These are phyloP conservation scores for Mitragyna speciosa DNA, from an alignment of 257 asterid genomes.

Conservation along the genomic window DNA sequence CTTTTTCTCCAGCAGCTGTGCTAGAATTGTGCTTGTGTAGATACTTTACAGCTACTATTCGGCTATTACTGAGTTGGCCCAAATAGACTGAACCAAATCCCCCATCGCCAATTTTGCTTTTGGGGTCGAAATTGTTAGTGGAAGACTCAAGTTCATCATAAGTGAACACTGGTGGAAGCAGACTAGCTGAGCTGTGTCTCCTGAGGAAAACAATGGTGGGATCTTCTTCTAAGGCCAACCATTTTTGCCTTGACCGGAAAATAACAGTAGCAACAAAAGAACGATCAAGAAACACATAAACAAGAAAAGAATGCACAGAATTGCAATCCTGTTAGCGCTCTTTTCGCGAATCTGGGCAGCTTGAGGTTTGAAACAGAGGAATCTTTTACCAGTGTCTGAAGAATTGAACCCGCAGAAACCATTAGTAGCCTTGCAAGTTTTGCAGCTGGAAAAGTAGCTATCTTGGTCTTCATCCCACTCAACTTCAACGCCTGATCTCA, in stretches of 20 bases:
- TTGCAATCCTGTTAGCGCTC: slow-evolving; percentile 45
- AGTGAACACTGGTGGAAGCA: slow-evolving; percentile 87
- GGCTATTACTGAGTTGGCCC: slow-evolving; percentile 68
- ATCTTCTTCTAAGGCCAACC: slow-evolving; percentile 55
- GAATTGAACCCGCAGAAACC: slow-evolving; percentile 85
- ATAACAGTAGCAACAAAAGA: slow-evolving; percentile 43
- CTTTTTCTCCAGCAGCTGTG: slow-evolving; percentile 41
- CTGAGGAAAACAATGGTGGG: slow-evolving; percentile 75
- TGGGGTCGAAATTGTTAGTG: slow-evolving; percentile 68
- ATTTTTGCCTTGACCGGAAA: slow-evolving; percentile 39
- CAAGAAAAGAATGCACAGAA: slow-evolving; percentile 42
- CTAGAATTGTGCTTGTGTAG: slow-evolving; percentile 65
- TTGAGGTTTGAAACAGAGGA: slow-evolving; percentile 55
- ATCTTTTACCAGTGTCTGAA: slow-evolving; percentile 48
- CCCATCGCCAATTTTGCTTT: slow-evolving; percentile 90
- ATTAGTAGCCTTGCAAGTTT: slow-evolving; percentile 43
- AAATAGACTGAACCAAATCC: slow-evolving; percentile 93
- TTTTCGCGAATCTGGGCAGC: slow-evolving; percentile 34
- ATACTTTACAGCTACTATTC: slow-evolving; percentile 78
- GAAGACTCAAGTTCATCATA: slow-evolving; percentile 84
- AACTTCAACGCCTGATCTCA: slow-evolving; percentile 64
- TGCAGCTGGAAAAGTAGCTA: slow-evolving; percentile 60
- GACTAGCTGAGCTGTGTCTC: slow-evolving; percentile 73
- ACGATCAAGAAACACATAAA: slow-evolving; percentile 52
- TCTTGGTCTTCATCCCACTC: slow-evolving; percentile 83